A percentile compares a stretch with the other conserved stretches of the same genome.
Conservation (phyloP, 306 rosid species). For the Prunus campanulata region DNA sequence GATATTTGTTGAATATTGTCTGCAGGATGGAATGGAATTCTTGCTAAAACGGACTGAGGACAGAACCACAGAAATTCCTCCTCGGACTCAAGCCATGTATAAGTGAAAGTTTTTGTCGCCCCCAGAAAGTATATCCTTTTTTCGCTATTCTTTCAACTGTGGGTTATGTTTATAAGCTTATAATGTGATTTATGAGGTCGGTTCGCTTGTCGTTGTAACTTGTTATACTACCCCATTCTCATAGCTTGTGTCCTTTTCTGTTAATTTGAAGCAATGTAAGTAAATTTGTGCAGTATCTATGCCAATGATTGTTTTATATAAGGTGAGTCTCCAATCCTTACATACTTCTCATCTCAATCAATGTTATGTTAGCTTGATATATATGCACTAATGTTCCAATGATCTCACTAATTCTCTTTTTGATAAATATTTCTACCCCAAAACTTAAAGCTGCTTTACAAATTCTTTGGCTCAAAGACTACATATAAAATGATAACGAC, state of each 20-base stretch:
- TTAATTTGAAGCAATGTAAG: neutral
- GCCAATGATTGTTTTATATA: no score
- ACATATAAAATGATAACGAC: neutral
- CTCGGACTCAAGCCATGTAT: neutral
- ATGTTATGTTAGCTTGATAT: no score
- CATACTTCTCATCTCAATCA: neutral
- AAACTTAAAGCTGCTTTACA: neutral
- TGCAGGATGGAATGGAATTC: conserved; percentile 66
- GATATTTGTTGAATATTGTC: neutral
- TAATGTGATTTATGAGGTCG: no score
- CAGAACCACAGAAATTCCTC: conserved; percentile 40
- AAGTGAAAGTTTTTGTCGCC: conserved; percentile 11
- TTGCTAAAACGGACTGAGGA: conserved; percentile 27
- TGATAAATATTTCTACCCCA: neutral
- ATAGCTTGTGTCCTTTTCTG: neutral
- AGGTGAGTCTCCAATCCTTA: neutral
- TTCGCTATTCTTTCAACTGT: neutral
- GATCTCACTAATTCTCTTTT: neutral
- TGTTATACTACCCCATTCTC: neutral
- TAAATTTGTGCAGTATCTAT: neutral
- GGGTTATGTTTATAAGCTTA: neutral
- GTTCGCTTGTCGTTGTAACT: neutral
- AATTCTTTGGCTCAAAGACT: neutral
- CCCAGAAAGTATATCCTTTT: neutral
- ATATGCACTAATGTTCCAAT: no score